Conservation (phyloP, 2,329 filamentous ascomycete species). For the Alternaria ethzedia region DNA sequence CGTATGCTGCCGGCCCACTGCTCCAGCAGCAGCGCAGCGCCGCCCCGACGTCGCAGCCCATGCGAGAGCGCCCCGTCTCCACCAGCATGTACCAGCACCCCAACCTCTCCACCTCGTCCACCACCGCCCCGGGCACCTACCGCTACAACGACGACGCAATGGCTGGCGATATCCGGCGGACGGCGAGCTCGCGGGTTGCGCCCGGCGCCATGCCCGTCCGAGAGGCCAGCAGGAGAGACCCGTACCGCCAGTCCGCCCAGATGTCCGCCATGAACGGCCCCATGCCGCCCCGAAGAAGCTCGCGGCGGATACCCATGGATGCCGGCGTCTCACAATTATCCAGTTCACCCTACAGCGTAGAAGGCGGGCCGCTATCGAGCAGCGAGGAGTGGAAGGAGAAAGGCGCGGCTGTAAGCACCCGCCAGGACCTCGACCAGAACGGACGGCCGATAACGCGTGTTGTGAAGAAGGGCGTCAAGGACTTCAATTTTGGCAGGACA, state of each 20-base stretch:
- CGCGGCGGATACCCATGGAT: constrained; percentile 70
- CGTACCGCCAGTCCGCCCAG: constrained; percentile 67
- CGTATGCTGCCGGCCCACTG: constrained; percentile 34
- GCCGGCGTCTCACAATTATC: constrained; percentile 34
- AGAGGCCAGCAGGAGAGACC: constrained; percentile 72
- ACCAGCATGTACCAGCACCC: constrained; percentile 57
- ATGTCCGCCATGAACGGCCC: constrained; percentile 65
- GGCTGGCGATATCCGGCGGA: constrained; percentile 50
- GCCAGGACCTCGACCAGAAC: constrained; percentile 83
- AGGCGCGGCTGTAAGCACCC: constrained; percentile 83
- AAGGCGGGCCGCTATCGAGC: constrained; percentile 66
- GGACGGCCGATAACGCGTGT: constrained; percentile 81
- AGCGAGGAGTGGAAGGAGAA: constrained; percentile 96
- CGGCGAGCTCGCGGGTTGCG: constrained; percentile 69
- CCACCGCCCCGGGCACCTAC: constrained; percentile 50
- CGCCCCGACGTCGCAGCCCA: constrained; percentile 36
- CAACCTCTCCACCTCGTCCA: constrained; percentile 56
- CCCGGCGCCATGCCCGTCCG: constrained; percentile 68
- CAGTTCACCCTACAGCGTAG: constrained; percentile 58
- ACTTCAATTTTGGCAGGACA: constrained; percentile 91
- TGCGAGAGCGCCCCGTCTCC: constrained; percentile 51
- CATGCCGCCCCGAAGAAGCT: constrained; percentile 77
- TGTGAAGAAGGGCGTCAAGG: constrained; percentile 95
- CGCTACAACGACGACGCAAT: constrained; percentile 56
- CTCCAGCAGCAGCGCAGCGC: constrained; percentile 36